Percentiles rank a stretch among this genome's conserved stretches.
Evolutionary conservation across 306 rosid species (phyloP).

Genomic region (Acacia acuminata): DNA sequence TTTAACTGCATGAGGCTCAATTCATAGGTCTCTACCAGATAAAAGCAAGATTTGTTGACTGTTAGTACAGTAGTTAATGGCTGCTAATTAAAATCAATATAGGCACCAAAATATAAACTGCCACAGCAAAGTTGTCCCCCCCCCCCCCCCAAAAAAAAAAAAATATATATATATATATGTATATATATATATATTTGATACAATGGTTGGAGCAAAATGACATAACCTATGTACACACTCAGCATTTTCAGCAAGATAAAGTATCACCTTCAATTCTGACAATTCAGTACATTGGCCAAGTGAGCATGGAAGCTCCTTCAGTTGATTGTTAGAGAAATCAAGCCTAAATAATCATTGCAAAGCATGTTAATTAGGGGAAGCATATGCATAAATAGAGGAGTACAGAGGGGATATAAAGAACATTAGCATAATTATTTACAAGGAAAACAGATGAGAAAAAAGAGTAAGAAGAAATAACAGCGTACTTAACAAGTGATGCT

Average conservation of each 20-base stretch:
- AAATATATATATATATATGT: too few relatives aligned
- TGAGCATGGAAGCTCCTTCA: conserved; percentile 74
- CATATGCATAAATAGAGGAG: conserved; percentile 5
- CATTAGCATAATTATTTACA: conserved; percentile 22
- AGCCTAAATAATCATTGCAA: conserved; percentile 52
- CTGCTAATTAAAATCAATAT: background rate
- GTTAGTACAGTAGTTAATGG: background rate
- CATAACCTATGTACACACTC: background rate
- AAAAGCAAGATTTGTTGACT: background rate
- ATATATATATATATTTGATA: background rate
- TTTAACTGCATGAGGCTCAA: conserved; percentile 2
- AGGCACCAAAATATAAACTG: background rate
- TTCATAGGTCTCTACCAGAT: conserved; percentile 1
- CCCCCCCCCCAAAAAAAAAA: background rate
- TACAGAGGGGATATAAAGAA: background rate
- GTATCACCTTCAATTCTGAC: conserved; percentile 82
- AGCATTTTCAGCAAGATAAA: conserved; percentile 23
- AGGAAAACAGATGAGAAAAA: background rate
- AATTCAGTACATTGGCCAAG: conserved; percentile 71
- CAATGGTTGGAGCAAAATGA: conserved; percentile 18
- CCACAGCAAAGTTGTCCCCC: background rate
- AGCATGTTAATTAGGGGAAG: conserved; percentile 2
- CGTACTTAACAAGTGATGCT: conserved; percentile 82
- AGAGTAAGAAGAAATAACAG: background rate
- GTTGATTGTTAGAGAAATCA: conserved; percentile 84